Evolutionary conservation across 441 rosid species (phyloP), one percentile per base, ranked within the genome.

Genomic region (Manihot esculenta): DNA sequence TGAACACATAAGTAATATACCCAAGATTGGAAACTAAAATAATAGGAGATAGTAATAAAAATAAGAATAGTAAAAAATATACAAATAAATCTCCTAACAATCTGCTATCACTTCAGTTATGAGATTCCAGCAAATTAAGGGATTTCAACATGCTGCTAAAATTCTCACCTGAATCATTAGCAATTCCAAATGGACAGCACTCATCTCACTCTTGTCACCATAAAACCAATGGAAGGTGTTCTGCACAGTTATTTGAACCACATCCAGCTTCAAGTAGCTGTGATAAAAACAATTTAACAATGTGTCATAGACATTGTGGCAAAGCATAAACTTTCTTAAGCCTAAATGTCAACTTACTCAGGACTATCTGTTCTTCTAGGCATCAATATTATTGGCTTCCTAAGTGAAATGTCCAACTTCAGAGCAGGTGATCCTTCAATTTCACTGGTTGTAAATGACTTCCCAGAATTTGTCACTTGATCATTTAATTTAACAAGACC

Each of bases 261-360:
- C 90, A 84, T 96, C 99, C 66, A 96, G 97, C 87, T 93, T 91
- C 92, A 96, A 76, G 81, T 86, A 96, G 84, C 99, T 96, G 92
- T 30, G 2, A 60, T 33, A 70, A 48, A 72, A 51, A 62, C 5
- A 45, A 64, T 24, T 66, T 9, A 42, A 30, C 63, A 1, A 48
- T 10, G 49, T 14, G 49, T 21, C 15, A 48, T 13, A 55, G 18
- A 10, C 20, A 60, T 1, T 14, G 27, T 20, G 20, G 23, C 15
- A 60, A 69, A 70, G 24, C 33, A 35, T 30, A n/a, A 17, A 48
- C 35, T 14, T 56, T 44, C 73, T 33, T 30, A 66, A 62, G 72
- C 15, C 49, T 35, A 72, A 60, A 71, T 74, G 62, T 76, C 71
- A 71, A 86, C 99, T 69, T 87, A 96, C 99, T 96, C 98, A 49